Conservation (phyloP, 345 rosid species). For the Raphanus sativus region DNA sequence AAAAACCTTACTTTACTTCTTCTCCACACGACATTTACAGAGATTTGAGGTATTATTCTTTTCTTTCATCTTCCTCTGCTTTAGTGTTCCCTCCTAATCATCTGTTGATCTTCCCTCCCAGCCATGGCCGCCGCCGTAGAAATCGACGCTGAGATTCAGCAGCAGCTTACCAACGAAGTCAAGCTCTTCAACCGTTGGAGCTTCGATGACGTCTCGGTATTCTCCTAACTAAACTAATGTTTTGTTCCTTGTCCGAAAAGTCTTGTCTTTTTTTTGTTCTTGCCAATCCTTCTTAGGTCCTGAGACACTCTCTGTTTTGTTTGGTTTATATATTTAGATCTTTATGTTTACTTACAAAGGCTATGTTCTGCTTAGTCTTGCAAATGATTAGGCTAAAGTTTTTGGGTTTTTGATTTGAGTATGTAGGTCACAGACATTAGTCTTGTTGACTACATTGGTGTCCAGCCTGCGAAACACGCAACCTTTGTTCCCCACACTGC, state of each 20-base stretch:
- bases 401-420: background rate
- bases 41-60: background rate
- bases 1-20: background rate
- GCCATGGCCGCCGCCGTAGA: slow-evolving; percentile 38
- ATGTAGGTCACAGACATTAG: slow-evolving; percentile 73
- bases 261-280: background rate
- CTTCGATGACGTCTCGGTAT: slow-evolving; percentile 72
- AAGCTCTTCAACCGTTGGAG: slow-evolving; percentile 91
- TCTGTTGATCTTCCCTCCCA: slow-evolving; percentile 11
- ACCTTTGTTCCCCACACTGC: slow-evolving; percentile 98
- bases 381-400: background rate
- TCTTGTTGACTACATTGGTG: slow-evolving; percentile 72
- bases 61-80: background rate
- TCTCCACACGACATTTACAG: background rate
- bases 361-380: background rate
- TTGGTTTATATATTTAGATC: background rate
- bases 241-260: background rate
- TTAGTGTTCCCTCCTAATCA: background rate
- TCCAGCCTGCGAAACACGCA: slow-evolving; percentile 70
- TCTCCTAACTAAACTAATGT: background rate
- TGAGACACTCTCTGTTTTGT: background rate
- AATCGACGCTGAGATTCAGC: slow-evolving; percentile 38
- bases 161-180: slow-evolving; percentile 33
- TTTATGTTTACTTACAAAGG: background rate
- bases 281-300: background rate